Base-by-base conservation (phyloP, 164 flowering plant species). In the Tetracentron sinense region DNA sequence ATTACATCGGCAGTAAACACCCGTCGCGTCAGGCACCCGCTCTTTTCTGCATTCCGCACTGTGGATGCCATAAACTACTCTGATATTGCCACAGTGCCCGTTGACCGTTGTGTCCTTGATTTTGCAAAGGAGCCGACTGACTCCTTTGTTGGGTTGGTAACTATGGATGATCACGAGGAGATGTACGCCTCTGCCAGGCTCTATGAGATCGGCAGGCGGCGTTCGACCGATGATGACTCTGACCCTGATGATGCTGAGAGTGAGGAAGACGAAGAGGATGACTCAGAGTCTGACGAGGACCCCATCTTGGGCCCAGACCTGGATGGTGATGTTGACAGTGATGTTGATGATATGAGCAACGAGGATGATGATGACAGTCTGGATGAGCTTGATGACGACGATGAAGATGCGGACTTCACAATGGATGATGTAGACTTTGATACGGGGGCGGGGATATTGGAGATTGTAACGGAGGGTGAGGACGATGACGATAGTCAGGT, bases 211-310 rank as follows among this genome's bases (percentile, higher is more conserved):
- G 98, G 98, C 20, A 82, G 98, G 7, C 65, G 94, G 16, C 79
- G 82, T 72, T 88, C 96, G 1, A 89, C 92, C 2, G 97, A 90
- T 67, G 97, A 93, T 70, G 98, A 93, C 58, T 90, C 97, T 2
- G 98, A 93, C 64, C 98, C 96, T 23, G 98, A 93, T 74, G 98
- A 90, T 77, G 97, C 85, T 11, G 92, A 93, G 65, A 86, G 77
- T 26, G 97, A 90, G 7, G 91, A 83, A 0, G 93, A 86, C 0
- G 93, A 86, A 0, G 92, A 86, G 14, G 87, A 79, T 23, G 85
- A 83, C 28, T 89, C 85, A 1, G 96, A 77, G 33, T 73, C 27
- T 0, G 90, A 86, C 51, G 82, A 77, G 1, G 92, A 85, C 55
- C 64, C 76, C 1, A 44, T 84, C 1, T 52, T 84, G 20, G 85